Evolutionary conservation across 495 filamentous ascomycete genomes (phyloP), one percentile per base, ranked within the genome.

Genomic region (Astrocystis sublimbata): DNA sequence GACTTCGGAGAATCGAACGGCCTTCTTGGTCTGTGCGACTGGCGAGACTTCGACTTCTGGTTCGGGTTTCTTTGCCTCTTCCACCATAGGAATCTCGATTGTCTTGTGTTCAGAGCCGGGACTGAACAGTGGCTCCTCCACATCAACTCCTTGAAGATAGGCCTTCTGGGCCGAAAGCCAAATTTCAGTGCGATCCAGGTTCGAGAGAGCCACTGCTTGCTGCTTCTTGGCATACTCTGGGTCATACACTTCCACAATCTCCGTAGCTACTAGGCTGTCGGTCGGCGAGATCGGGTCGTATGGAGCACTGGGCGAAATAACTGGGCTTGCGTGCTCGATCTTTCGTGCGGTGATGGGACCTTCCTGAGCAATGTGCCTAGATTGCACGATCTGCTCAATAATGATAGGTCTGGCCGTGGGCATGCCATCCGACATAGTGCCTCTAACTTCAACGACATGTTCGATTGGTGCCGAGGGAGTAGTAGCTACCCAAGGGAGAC

Each of bases 121-220:
- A 1, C 68, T 70, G 51, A 73, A 65, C 41, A 89, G 88, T 53
- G 84, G 86, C 46, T 67, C 65, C 26, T 70, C 70, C 0, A 64
- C 65, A 42, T 65, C 9, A n/a, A 94, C 79, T 7, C 88, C 88
- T 21, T 87, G 74, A 61, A 93, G 84, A 63, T 93, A 94, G 19
- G 84, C 76, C n/a, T 82, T 86, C 70, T 97, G 92, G 7, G 89
- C 87, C 61, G 81, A 74, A 31, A 97, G 82, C 92, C 92, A 97
- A 47, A 90, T 74, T 67, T 86, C 86, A 23, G 92, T 97, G 46
- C 91, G 83, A 75, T 93, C 89, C 23, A 92, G 73, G 67, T 88
- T 89, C 41, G 81, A 82, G n/a, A 85, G 69, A 8, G 88, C 83
- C 36, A 79, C 79, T 38, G 87, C 76, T 62, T 87, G 77, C 28